These are phyloP conservation scores for Scheffersomyces coipomensis DNA, from an alignment of 805 yeast genomes.

Conservation along the genomic window DNA sequence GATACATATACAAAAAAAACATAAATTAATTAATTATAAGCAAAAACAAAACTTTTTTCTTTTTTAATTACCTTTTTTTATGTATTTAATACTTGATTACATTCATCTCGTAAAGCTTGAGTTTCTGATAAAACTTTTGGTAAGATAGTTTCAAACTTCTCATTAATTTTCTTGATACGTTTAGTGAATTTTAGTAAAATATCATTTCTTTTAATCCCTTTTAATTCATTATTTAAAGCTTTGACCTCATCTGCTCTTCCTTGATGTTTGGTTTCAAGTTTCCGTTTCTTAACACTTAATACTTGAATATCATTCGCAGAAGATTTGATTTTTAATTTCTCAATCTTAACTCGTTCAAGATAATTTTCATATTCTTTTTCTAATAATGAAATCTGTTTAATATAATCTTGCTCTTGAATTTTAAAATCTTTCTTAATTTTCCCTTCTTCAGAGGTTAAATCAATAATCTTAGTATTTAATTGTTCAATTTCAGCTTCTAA, in stretches of 20 bases:
- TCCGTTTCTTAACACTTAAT: slow-evolving; percentile 20
- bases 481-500: slow-evolving; percentile 32
- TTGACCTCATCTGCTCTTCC: slow-evolving; percentile 24
- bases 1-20: too few species aligned
- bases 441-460: slow-evolving; percentile 11
- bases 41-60: too few species aligned
- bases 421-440: slow-evolving; percentile 11
- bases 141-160: slow-evolving; percentile 33
- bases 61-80: too few species aligned
- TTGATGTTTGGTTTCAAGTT: slow-evolving; percentile 22
- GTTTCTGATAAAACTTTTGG: slow-evolving; percentile 28
- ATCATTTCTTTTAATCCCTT: slow-evolving; percentile 22
- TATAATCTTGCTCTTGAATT: slow-evolving; percentile 16
- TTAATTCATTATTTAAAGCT: slow-evolving; percentile 21
- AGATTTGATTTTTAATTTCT: slow-evolving; percentile 18
- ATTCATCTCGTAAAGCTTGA: slow-evolving; percentile 11
- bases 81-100: neutral
- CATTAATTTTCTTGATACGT: slow-evolving; percentile 25
- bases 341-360: slow-evolving; percentile 20
- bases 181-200: slow-evolving; percentile 22
- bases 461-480: slow-evolving; percentile 16
- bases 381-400: slow-evolving; percentile 18
- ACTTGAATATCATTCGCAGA: slow-evolving; percentile 20
- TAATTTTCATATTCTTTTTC: slow-evolving; percentile 19
- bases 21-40: too few species aligned